These are phyloP conservation scores for Pythium brassicae DNA, from an alignment of 352 stramenopile genomes.

Conservation along the genomic window DNA sequence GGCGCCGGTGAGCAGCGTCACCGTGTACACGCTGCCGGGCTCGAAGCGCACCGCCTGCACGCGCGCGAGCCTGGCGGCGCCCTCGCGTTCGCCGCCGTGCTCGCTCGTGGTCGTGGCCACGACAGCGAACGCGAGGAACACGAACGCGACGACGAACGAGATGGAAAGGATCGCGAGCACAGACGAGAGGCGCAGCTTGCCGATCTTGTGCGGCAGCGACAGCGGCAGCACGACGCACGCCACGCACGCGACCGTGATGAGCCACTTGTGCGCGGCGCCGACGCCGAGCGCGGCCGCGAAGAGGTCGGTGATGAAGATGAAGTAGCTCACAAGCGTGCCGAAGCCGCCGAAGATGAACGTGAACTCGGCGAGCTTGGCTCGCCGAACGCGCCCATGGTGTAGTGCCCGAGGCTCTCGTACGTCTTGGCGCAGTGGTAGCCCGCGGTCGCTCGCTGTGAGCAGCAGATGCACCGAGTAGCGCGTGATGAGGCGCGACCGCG, in stretches of 20 bases:
- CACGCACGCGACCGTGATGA: slow-evolving; percentile 41
- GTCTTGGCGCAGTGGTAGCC: slow-evolving; percentile 60
- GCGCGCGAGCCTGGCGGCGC: slow-evolving; percentile 18
- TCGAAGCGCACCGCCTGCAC: slow-evolving; percentile 52
- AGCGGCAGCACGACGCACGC: slow-evolving; percentile 50
- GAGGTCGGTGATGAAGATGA: slow-evolving; percentile 80
- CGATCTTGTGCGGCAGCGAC: slow-evolving; percentile 50
- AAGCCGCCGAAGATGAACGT: slow-evolving; percentile 85
- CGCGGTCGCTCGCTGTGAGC: slow-evolving; percentile 54
- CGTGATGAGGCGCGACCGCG: slow-evolving; percentile 61
- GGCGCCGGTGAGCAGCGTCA: slow-evolving; percentile 67
- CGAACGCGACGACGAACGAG: slow-evolving; percentile 61
- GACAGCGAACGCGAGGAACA: slow-evolving; percentile 44
- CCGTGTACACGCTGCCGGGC: slow-evolving; percentile 61
- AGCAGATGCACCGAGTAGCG: slow-evolving; percentile 73
- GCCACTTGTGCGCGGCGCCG: slow-evolving; percentile 35
- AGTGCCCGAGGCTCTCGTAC: slow-evolving; percentile 73
- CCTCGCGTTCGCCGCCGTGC: slow-evolving; percentile 4
- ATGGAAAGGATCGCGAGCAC: slow-evolving; percentile 66
- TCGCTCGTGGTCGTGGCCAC: slow-evolving; percentile 6
- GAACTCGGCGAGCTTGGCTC: slow-evolving; percentile 66
- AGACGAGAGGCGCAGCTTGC: slow-evolving; percentile 55
- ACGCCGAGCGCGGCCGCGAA: slow-evolving; percentile 43
- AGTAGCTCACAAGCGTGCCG: slow-evolving; percentile 75
- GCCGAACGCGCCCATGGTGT: slow-evolving; percentile 58